These are phyloP conservation scores for Meyerozyma carpophila DNA, from an alignment of 1,139 yeast genomes.

Conservation along the genomic window DNA sequence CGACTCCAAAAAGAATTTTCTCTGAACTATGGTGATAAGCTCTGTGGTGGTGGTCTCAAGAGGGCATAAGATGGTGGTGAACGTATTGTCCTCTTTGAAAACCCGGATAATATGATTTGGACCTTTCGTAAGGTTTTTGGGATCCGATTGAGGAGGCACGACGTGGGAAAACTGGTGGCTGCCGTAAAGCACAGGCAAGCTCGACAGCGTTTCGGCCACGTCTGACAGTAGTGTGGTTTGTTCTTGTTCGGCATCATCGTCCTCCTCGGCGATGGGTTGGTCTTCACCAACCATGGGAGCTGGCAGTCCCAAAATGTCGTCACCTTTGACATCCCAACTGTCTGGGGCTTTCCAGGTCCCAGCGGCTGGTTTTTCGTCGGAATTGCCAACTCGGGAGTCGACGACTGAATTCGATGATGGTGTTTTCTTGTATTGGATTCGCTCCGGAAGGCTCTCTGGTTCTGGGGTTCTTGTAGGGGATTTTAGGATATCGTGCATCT, in stretches of 20 bases:
- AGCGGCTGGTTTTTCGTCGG: slow-evolving; percentile 5
- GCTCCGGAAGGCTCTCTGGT: slow-evolving; percentile 4
- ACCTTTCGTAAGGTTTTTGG: slow-evolving; percentile 17
- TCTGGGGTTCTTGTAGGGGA: slow-evolving; percentile 11
- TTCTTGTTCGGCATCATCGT: slow-evolving; percentile 7
- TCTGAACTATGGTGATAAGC: slow-evolving; percentile 59
- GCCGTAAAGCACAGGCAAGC: slow-evolving; percentile 36
- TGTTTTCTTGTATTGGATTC: slow-evolving; percentile 1
- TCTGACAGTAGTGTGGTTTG: slow-evolving; percentile 4
- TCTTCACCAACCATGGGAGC: neutral
- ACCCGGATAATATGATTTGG: slow-evolving; percentile 58
- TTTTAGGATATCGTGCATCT: slow-evolving; percentile 50
- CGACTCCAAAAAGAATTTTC: slow-evolving; percentile 71
- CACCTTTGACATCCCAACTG: slow-evolving; percentile 68
- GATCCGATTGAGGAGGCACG: slow-evolving; percentile 14
- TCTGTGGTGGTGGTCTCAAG: slow-evolving; percentile 75
- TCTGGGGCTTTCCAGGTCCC: slow-evolving; percentile 67
- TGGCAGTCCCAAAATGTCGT: slow-evolving; percentile 6
- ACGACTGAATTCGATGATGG: slow-evolving; percentile 6
- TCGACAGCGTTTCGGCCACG: slow-evolving; percentile 2
- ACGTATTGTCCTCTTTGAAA: slow-evolving; percentile 75
- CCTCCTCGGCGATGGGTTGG: slow-evolving; percentile 6
- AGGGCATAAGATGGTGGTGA: slow-evolving; percentile 73
- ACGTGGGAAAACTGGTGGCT: slow-evolving; percentile 23
- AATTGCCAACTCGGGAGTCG: slow-evolving; percentile 2